Conservation (phyloP, 148 eudicot species). For the Vaccinium darrowii region DNA sequence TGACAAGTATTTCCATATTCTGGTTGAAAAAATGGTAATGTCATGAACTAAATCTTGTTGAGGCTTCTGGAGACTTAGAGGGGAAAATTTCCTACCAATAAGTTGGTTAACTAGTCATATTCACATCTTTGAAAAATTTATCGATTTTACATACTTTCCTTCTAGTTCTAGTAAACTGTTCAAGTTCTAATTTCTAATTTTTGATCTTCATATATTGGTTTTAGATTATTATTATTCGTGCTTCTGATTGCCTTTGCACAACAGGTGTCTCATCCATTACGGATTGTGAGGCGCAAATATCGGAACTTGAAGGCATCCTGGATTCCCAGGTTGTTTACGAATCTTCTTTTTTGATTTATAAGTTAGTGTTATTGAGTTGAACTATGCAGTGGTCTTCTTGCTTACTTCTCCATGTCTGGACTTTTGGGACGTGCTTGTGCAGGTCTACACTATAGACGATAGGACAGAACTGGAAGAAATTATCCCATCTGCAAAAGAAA, state of each 20-base stretch:
- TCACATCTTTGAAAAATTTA: background rate
- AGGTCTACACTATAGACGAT: slow-evolving; percentile 41
- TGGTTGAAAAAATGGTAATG: background rate
- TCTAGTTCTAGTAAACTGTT: background rate
- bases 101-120: background rate
- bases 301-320: slow-evolving; percentile 51
- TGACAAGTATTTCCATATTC: background rate
- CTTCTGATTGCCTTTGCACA: slow-evolving; percentile 2
- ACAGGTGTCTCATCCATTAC: slow-evolving; percentile 43
- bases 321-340: slow-evolving; percentile 51
- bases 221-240: background rate
- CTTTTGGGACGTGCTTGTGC: slow-evolving; percentile 5
- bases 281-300: slow-evolving; percentile 49
- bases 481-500: slow-evolving; percentile 38
- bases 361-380: background rate
- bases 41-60: slow-evolving; percentile 1
- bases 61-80: slow-evolving; percentile 1
- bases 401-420: background rate
- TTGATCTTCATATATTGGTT: background rate
- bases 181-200: background rate
- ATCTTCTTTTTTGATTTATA: background rate
- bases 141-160: background rate
- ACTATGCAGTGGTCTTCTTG: background rate
- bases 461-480: slow-evolving; percentile 40
- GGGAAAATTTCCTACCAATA: background rate